phyloP scores from a whole-genome alignment of 306 rosid genomes.

The Cyclanthera cordifolia region DNA sequence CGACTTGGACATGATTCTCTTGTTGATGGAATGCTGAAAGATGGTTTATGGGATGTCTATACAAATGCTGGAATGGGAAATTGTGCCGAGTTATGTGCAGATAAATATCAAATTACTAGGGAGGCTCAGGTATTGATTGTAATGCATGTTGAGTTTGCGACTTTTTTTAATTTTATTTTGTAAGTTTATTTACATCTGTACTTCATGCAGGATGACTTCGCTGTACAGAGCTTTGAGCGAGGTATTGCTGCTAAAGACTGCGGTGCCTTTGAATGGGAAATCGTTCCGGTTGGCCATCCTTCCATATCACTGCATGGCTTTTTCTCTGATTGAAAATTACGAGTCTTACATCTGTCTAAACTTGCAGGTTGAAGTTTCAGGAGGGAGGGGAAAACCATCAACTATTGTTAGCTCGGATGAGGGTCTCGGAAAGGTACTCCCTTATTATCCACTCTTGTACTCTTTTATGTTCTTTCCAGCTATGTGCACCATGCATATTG shows the following conservation, averaged over 20 bases:
- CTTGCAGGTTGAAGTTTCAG: slow-evolving; percentile 65
- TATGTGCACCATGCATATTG: neutral
- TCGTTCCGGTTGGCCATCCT: slow-evolving; percentile 45
- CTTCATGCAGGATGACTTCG: slow-evolving; percentile 57
- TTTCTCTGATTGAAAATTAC: neutral
- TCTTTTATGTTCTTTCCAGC: neutral
- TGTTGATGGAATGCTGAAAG: slow-evolving; percentile 94
- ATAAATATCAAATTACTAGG: slow-evolving; percentile 64
- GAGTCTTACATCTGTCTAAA: neutral
- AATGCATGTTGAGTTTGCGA: slow-evolving; percentile 10
- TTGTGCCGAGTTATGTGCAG: slow-evolving; percentile 94
- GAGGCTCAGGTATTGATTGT: slow-evolving; percentile 58
- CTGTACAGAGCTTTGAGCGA: slow-evolving; percentile 85
- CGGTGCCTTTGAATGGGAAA: slow-evolving; percentile 81
- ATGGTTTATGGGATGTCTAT: slow-evolving; percentile 95
- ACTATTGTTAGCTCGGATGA: slow-evolving; percentile 70
- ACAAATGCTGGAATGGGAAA: slow-evolving; percentile 80
- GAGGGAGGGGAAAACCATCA: slow-evolving; percentile 93
- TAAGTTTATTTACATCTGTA: slow-evolving; percentile 17
- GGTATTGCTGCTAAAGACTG: slow-evolving; percentile 78
- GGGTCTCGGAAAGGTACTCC: slow-evolving; percentile 82
- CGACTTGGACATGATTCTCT: slow-evolving; percentile 96
- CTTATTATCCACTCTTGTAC: neutral
- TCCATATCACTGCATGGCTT: neutral
- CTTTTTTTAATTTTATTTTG: neutral